Conservation (phyloP, 2,329 filamentous ascomycete genomes). For the Hypoxylon sp. region DNA sequence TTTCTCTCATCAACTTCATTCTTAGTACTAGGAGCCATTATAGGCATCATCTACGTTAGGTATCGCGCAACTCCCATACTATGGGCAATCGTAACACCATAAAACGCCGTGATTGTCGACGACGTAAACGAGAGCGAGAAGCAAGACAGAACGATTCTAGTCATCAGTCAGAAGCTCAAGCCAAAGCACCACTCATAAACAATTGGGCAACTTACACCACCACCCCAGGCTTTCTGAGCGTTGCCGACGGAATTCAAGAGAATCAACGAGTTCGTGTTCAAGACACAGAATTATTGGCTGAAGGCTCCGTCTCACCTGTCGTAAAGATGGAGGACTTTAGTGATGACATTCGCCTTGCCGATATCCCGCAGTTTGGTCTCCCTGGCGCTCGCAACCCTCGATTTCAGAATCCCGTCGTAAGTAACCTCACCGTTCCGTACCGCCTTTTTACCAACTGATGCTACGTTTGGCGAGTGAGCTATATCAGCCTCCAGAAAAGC, state of each 20-base stretch:
- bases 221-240: background rate
- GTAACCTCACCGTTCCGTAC: background rate
- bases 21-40: background rate
- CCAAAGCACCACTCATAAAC: background rate
- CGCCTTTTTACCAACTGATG: background rate
- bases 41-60: background rate
- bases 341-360: background rate
- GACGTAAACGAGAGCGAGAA: background rate
- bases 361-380: conserved; percentile 13
- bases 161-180: background rate
- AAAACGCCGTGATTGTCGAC: background rate
- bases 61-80: background rate
- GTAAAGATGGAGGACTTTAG: background rate
- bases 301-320: background rate
- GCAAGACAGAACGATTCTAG: background rate
- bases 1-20: background rate
- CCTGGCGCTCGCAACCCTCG: conserved; percentile 20
- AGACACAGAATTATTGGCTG: background rate
- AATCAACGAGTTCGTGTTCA: background rate
- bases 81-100: background rate
- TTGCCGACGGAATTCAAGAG: background rate
- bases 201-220: conserved; percentile 1
- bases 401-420: conserved; percentile 26
- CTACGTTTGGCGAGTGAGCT: background rate
- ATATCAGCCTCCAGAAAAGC: background rate